Conservation (phyloP, 1,139 yeast species). For the Blastobotrys arbuscula region DNA sequence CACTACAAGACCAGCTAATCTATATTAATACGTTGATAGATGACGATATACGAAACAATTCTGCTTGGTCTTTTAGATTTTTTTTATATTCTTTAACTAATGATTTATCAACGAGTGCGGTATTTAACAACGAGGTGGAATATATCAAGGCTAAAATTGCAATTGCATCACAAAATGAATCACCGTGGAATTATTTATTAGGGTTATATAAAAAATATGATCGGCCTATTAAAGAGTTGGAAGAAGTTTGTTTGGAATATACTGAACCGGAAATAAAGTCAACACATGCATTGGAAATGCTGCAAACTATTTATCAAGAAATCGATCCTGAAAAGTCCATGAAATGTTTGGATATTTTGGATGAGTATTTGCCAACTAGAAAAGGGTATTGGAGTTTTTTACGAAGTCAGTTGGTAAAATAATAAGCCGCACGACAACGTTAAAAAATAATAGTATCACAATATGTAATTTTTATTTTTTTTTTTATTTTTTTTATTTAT, state of each 20-base stretch:
- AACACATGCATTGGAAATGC: slow-evolving; percentile 59
- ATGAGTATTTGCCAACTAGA: slow-evolving; percentile 62
- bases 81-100: slow-evolving; percentile 39
- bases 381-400: slow-evolving; percentile 54
- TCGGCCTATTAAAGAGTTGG: slow-evolving; percentile 33
- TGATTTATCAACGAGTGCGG: slow-evolving; percentile 17
- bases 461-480: neutral
- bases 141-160: slow-evolving; percentile 46
- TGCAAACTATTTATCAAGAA: slow-evolving; percentile 47
- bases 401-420: slow-evolving; percentile 2
- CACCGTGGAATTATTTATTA: slow-evolving; percentile 79
- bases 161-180: slow-evolving; percentile 71
- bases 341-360: slow-evolving; percentile 46
- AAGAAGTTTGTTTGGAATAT: slow-evolving; percentile 42
- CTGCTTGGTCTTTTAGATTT: slow-evolving; percentile 90
- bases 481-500: neutral
- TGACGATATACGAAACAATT: slow-evolving; percentile 75
- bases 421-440: too few species aligned
- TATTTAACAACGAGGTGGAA: slow-evolving; percentile 40
- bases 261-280: slow-evolving; percentile 41
- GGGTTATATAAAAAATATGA: slow-evolving; percentile 49
- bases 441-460: too few species aligned
- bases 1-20: slow-evolving; percentile 42
- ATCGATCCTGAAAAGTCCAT: slow-evolving; percentile 35
- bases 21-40: slow-evolving; percentile 48